A percentile compares a stretch with the other conserved stretches of the same genome.
phyloP scores from a whole-genome alignment of 177 flowering plant genomes.

The Telopea speciosissima region DNA sequence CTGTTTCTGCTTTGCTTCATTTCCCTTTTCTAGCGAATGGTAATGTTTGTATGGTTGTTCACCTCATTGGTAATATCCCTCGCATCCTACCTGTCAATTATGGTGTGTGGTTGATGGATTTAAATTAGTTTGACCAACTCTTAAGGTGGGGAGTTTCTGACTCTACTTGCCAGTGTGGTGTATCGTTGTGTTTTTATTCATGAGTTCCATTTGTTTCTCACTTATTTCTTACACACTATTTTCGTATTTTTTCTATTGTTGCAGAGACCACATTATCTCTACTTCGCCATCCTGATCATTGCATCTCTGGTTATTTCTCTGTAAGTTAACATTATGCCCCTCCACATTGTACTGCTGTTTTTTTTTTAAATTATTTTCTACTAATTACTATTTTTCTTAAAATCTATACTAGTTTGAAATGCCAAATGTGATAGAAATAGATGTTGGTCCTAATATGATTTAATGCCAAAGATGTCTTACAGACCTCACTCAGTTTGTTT shows the following conservation, averaged over 20 bases:
- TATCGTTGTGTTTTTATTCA: no score
- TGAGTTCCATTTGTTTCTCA: no score
- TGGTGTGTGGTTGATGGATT: no score
- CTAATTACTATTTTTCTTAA: background rate
- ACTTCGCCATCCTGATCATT: conserved; percentile 91
- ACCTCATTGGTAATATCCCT: background rate
- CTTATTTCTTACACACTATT: background rate
- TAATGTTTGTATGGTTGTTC: no score
- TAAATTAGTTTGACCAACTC: no score
- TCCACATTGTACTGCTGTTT: no score
- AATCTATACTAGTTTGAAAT: no score
- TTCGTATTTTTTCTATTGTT: conserved; percentile 17
- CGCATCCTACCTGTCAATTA: background rate
- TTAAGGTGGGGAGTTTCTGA: no score
- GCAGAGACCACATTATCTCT: conserved; percentile 85
- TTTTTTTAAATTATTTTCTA: background rate
- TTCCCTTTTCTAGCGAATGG: background rate
- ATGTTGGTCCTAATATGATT: no score
- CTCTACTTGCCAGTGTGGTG: background rate
- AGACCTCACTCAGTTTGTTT: no score
- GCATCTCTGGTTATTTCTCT: conserved; percentile 89
- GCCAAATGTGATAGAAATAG: no score
- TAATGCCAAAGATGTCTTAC: no score
- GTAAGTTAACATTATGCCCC: conserved; percentile 41
- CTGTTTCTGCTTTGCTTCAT: background rate